A percentile compares a stretch with the other conserved stretches of the same genome.
phyloP scores from a whole-genome alignment of 805 yeast genomes.

The Jamesozyma piceae region DNA sequence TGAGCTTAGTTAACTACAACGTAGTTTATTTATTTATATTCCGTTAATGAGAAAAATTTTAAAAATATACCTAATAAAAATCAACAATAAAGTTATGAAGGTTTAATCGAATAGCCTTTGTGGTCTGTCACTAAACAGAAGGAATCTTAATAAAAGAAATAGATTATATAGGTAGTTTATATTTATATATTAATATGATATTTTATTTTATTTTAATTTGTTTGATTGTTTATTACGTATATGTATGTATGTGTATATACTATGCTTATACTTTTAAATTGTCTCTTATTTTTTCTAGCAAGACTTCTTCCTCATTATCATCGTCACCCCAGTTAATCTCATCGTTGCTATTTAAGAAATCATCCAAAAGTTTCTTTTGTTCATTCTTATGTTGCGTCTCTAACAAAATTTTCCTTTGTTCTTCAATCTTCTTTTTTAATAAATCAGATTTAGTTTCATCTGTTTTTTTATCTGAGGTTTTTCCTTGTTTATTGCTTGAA shows the following conservation, averaged over 20 bases:
- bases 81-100: not conserved
- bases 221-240: constrained; percentile 3
- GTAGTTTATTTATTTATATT: not conserved
- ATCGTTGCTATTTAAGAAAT: constrained; percentile 22
- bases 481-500: not conserved
- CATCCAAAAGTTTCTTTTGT: constrained; percentile 22
- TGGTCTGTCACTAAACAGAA: not conserved
- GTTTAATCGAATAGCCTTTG: not conserved
- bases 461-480: not conserved
- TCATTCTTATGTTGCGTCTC: constrained; percentile 19
- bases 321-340: constrained; percentile 26
- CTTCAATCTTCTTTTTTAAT: constrained; percentile 25
- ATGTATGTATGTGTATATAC: too few relatives aligned
- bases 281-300: constrained; percentile 14
- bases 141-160: not conserved
- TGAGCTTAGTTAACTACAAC: not conserved
- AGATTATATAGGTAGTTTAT: not conserved
- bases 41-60: not conserved
- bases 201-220: not conserved
- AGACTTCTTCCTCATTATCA: constrained; percentile 18
- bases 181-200: not conserved
- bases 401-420: constrained; percentile 21
- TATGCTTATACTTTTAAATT: constrained; percentile 7
- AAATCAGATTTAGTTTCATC: constrained; percentile 11
- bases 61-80: not conserved